Conservation (phyloP, 2,329 filamentous ascomycete species). For the Ophiostoma triangulosporum region DNA sequence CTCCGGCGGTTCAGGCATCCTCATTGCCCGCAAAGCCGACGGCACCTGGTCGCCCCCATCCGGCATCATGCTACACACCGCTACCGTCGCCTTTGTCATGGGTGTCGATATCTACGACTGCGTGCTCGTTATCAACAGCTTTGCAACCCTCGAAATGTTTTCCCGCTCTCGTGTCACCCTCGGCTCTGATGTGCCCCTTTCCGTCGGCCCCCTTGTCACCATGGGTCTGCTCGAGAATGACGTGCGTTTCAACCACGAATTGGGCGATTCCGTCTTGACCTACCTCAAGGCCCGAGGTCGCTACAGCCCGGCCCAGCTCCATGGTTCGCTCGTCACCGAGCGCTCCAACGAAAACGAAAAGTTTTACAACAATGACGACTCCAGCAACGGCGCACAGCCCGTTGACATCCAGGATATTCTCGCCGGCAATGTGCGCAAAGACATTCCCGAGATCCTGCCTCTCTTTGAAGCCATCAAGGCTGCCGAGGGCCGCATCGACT, state of each 20-base stretch:
- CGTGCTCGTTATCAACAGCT: constrained; percentile 81
- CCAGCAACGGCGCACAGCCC: constrained; percentile 10
- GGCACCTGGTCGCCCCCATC: constrained; percentile 60
- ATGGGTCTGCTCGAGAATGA: constrained; percentile 39
- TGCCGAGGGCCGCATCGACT: constrained; percentile 69
- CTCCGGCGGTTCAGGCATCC: constrained; percentile 75
- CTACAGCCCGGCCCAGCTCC: constrained; percentile 38
- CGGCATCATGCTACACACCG: constrained; percentile 79
- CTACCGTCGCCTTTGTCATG: constrained; percentile 76
- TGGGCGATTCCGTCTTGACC: constrained; percentile 41
- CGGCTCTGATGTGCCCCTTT: constrained; percentile 16
- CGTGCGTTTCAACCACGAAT: constrained; percentile 29
- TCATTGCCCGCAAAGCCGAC: constrained; percentile 72
- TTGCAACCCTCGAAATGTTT: constrained; percentile 71
- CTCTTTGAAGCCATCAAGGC: constrained; percentile 76
- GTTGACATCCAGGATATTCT: constrained; percentile 43
- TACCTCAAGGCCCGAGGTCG: constrained; percentile 47
- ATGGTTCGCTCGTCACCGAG: constrained; percentile 43
- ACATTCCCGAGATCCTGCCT: constrained; percentile 39
- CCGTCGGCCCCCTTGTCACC: constrained; percentile 42
- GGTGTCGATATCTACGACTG: constrained; percentile 95
- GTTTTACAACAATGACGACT: constrained; percentile 32
- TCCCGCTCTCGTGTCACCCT: constrained; percentile 66
- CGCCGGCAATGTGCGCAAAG: constrained; percentile 41
- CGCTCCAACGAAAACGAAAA: constrained; percentile 46